Conservation (phyloP, 768 basidiomycete species). For the Suillus subluteus region DNA sequence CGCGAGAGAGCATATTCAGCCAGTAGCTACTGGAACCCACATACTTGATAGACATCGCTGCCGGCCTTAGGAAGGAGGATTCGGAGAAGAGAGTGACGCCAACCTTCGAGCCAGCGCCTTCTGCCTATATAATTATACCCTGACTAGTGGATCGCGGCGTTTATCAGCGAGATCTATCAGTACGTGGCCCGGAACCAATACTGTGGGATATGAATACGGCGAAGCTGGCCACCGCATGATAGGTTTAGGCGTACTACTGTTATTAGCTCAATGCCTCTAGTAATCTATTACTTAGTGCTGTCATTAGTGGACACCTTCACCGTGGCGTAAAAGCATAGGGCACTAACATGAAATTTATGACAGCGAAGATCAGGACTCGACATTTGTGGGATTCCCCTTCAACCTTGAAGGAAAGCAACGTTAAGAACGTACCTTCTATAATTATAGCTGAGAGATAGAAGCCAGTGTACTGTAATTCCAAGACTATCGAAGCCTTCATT, state of each 20-base stretch:
- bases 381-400: neutral
- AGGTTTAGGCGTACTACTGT: neutral
- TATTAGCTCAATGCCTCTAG: neutral
- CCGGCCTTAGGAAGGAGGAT: no score
- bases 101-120: neutral
- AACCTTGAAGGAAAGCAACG: neutral
- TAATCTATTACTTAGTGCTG: neutral
- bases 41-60: slow-evolving; percentile 5
- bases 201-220: neutral
- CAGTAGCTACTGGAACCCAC: slow-evolving; percentile 7
- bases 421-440: neutral
- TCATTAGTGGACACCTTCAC: neutral
- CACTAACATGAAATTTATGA: neutral
- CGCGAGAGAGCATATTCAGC: slow-evolving; percentile 13
- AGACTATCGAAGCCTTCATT: neutral
- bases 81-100: neutral
- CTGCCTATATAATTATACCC: neutral
- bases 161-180: neutral
- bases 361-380: neutral
- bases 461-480: neutral
- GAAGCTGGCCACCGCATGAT: neutral
- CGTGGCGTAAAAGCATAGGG: neutral
- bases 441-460: slow-evolving; percentile 2
- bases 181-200: neutral
- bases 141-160: neutral